Percentiles rank a stretch among this genome's conserved stretches.
Evolutionary conservation across 805 yeast species (phyloP).

Genomic region (Pichia cabralensis): DNA sequence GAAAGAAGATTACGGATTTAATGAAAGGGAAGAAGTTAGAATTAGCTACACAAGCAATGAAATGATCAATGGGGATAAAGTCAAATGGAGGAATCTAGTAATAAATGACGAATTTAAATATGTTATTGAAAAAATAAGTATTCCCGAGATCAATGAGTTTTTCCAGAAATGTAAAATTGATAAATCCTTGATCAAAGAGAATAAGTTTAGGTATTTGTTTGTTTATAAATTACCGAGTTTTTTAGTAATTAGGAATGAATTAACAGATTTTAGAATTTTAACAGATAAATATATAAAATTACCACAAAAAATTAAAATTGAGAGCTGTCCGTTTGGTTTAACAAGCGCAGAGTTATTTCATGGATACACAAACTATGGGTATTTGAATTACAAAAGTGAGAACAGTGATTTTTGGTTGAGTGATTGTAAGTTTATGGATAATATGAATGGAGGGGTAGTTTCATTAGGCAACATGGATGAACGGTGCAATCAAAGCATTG

Average conservation of each 20-base stretch:
- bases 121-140: too few relatives aligned
- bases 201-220: too few relatives aligned
- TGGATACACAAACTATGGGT: conserved; percentile 13
- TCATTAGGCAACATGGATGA: too few relatives aligned
- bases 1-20: too few relatives aligned
- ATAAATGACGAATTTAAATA: too few relatives aligned
- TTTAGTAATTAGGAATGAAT: conserved; percentile 29
- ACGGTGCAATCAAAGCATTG: conserved; percentile 14
- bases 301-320: conserved; percentile 10
- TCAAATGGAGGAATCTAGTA: too few relatives aligned
- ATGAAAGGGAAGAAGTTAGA: too few relatives aligned
- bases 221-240: conserved; percentile 1
- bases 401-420: conserved; percentile 18
- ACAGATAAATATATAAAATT: conserved; percentile 11
- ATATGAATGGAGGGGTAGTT: conserved; percentile 34
- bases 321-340: conserved; percentile 18
- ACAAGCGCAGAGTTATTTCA: conserved; percentile 17
- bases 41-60: too few relatives aligned
- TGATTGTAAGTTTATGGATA: conserved; percentile 35
- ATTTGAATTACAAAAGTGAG: conserved; percentile 19
- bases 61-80: too few relatives aligned
- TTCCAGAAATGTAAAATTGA: too few relatives aligned
- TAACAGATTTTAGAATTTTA: conserved; percentile 15
- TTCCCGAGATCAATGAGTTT: too few relatives aligned
- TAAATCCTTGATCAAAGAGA: too few relatives aligned